Percentiles rank a stretch among this genome's conserved stretches.
Evolutionary conservation across 2,329 filamentous ascomycete species (phyloP).

Genomic region (Colletotrichum magnum): DNA sequence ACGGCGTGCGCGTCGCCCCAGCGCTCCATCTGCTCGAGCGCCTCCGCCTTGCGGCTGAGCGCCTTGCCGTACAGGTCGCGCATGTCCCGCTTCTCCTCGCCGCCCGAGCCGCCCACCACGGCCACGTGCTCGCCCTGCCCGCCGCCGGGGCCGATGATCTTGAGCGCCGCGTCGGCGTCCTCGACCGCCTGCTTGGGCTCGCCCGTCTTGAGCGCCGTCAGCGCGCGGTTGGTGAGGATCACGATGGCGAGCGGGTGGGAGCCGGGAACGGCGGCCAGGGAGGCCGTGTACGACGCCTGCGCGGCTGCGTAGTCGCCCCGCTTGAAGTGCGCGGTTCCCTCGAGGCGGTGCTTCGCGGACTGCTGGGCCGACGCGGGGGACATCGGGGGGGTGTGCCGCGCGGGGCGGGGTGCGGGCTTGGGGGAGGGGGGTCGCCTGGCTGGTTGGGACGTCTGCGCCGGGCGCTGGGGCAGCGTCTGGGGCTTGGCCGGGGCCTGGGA

Average conservation of each 20-base stretch:
- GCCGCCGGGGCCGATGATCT: conserved; percentile 82
- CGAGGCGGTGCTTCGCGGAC: conserved; percentile 83
- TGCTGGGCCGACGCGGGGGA: conserved; percentile 78
- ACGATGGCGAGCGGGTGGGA: conserved; percentile 88
- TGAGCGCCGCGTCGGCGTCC: conserved; percentile 86
- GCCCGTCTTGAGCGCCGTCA: conserved; percentile 92
- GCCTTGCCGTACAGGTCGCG: conserved; percentile 94
- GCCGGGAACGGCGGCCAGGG: conserved; percentile 80
- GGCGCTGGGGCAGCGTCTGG: conserved; percentile 53
- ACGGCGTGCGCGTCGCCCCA: conserved; percentile 86
- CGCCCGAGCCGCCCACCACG: conserved; percentile 70
- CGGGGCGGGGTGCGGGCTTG: conserved; percentile 61
- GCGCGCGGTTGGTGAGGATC: conserved; percentile 90
- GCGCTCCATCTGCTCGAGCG: conserved; percentile 93
- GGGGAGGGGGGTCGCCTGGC: conserved; percentile 52
- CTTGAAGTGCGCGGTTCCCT: conserved; percentile 92
- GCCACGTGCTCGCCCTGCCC: conserved; percentile 87
- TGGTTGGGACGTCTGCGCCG: conserved; percentile 54
- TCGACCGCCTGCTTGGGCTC: conserved; percentile 89
- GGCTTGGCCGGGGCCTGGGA: conserved; percentile 52
- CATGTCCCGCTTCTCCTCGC: conserved; percentile 83
- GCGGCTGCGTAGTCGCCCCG: conserved; percentile 92
- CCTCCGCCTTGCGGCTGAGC: conserved; percentile 93
- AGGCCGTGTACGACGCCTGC: conserved; percentile 84
- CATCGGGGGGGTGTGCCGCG: conserved; percentile 75